phyloP scores from a whole-genome alignment of 2,329 filamentous ascomycete genomes.

The Hyphodiscus sp. region DNA sequence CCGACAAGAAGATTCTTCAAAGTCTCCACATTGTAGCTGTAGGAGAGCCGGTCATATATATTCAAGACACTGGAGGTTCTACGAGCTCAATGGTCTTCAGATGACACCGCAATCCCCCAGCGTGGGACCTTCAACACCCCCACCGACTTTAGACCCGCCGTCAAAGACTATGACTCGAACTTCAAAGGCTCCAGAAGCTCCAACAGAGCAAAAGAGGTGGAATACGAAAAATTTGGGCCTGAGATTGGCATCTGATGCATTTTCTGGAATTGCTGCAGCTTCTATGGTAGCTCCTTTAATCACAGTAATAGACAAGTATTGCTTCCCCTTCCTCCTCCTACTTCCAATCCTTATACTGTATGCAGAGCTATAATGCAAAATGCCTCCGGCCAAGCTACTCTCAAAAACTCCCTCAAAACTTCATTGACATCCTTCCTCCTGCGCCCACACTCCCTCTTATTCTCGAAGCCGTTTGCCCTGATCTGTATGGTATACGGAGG shows the following conservation, averaged over 20 bases:
- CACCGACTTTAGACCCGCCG: slow-evolving; percentile 5
- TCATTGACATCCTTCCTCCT: slow-evolving; percentile 51
- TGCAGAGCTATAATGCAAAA: slow-evolving; percentile 72
- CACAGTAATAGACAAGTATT: slow-evolving; percentile 78
- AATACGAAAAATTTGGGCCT: slow-evolving; percentile 68
- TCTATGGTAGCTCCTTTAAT: slow-evolving; percentile 76
- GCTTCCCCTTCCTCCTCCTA: slow-evolving; percentile 5
- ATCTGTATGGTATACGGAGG: slow-evolving; percentile 75
- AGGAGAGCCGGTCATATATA: not conserved
- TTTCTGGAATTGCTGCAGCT: slow-evolving; percentile 65
- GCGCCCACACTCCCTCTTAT: slow-evolving; percentile 54
- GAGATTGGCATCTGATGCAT: slow-evolving; percentile 61
- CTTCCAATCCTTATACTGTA: slow-evolving; percentile 13
- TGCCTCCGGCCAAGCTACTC: slow-evolving; percentile 60
- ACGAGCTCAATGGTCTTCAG: slow-evolving; percentile 11
- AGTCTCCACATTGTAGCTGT: slow-evolving; percentile 1
- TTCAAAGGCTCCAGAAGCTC: slow-evolving; percentile 11
- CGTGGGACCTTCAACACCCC: slow-evolving; percentile 12
- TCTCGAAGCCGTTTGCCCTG: slow-evolving; percentile 61
- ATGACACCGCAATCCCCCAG: slow-evolving; percentile 15
- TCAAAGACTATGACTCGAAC: slow-evolving; percentile 6
- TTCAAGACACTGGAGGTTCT: not conserved
- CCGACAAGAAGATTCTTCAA: slow-evolving; percentile 8
- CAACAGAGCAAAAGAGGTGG: slow-evolving; percentile 41
- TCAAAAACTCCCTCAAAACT: slow-evolving; percentile 51